Evolutionary conservation across 805 yeast genomes (phyloP), one percentile per base, ranked within the genome.

Genomic region (Komagataella phaffii): DNA sequence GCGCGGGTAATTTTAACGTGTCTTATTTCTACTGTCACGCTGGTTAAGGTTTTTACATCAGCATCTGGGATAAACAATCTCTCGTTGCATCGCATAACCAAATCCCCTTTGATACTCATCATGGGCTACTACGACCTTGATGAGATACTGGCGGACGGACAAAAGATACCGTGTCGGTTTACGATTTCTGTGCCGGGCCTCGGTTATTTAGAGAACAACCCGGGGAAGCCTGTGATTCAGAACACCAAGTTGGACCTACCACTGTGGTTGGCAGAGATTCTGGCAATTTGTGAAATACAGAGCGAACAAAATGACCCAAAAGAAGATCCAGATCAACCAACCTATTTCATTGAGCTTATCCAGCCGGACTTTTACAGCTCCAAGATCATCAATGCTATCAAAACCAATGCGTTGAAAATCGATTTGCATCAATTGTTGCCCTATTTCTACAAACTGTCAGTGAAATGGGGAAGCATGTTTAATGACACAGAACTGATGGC

Each of bases 151-250:
- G 79, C 90, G 0, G 88, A 81, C 54, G 73, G 77, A 2, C 83
- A 80, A 70, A 82, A 81, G 60, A 69, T 90, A 6, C 96, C 96
- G 0, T 81, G 91, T 60, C 79, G 76, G 51, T 88, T 90, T 69
- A 82, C 84, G 56, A 76, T 82, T 48, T 75, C 83, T 0, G 83
- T 88, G 6, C 95, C 95, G 0, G 91, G 93, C 0, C 69, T 91
- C n/a, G 97, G 96, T 2, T 88, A 83, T 60, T 70, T 91, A 6
- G 90, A 85, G 59, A 88, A 90, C 6, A 79, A 83, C 54, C 86
- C 88, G 1, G 87, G 85, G 1, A 74, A 79, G 55, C 62, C 80
- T 54, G 70, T 83, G 30, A 66, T 69, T 51, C 73, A 78, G 58
- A 81, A 80, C 40, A 73, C 89, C 2, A 81, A 80, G 59, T 59